These are phyloP conservation scores for Antrodiella citrinella DNA, from an alignment of 768 basidiomycete genomes.

Conservation along the genomic window DNA sequence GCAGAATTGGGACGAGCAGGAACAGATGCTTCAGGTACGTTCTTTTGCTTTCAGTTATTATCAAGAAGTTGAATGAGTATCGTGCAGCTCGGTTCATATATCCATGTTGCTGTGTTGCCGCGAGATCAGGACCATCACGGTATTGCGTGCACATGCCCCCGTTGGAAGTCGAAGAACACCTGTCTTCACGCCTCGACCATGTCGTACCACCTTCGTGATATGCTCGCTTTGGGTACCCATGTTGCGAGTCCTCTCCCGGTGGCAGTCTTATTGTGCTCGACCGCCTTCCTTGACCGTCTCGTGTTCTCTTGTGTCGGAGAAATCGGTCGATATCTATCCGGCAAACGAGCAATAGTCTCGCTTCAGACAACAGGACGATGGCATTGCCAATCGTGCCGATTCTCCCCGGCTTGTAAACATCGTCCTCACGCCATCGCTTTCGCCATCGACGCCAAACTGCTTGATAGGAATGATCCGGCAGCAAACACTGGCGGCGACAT, in stretches of 20 bases:
- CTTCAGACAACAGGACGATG: neutral
- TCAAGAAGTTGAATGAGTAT: neutral
- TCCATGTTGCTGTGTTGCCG: neutral
- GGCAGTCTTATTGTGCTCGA: neutral
- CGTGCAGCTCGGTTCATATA: neutral
- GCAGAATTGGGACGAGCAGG: neutral
- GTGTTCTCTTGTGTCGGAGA: neutral
- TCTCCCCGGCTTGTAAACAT: neutral
- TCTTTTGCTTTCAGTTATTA: neutral
- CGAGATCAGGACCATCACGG: neutral
- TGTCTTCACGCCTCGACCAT: neutral
- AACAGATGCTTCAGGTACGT: neutral
- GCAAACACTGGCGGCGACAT: too few relatives aligned
- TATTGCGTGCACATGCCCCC: neutral
- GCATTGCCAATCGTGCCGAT: neutral
- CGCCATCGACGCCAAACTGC: neutral
- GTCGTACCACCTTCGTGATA: neutral
- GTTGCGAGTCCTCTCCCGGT: neutral
- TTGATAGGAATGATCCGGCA: neutral
- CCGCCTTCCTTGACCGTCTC: neutral
- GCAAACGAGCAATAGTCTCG: neutral
- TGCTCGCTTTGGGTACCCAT: neutral
- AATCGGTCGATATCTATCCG: neutral
- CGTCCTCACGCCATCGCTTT: neutral
- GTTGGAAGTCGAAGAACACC: neutral